Evolutionary conservation across 495 filamentous ascomycete species (phyloP).

Genomic region (Xylaria curta): DNA sequence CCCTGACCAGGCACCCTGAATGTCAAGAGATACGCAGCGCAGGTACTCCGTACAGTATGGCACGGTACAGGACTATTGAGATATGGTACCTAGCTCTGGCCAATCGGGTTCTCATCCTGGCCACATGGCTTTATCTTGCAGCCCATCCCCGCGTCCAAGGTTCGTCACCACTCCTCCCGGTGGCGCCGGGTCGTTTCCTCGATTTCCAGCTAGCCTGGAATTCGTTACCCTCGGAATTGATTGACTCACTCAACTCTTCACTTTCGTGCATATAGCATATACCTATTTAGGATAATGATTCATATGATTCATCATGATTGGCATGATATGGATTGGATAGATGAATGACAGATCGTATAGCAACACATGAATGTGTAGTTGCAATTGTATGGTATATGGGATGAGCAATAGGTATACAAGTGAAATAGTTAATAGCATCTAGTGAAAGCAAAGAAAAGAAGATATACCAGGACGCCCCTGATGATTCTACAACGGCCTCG

Average conservation of each 20-base stretch:
- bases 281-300: neutral
- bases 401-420: neutral
- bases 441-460: neutral
- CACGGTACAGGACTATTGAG: too few relatives aligned
- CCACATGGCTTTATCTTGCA: conserved; percentile 12
- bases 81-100: neutral
- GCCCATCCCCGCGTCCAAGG: neutral
- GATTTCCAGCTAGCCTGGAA: neutral
- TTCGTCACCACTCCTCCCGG: conserved; percentile 1
- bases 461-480: neutral
- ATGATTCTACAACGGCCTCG: neutral
- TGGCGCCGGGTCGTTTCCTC: neutral
- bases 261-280: neutral
- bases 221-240: neutral
- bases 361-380: neutral
- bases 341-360: too few relatives aligned
- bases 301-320: neutral
- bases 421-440: neutral
- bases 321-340: neutral
- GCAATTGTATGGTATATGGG: neutral
- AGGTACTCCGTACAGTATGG: too few relatives aligned
- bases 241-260: neutral
- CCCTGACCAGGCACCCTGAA: neutral
- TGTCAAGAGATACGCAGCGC: neutral
- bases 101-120: conserved; percentile 9